Evolutionary conservation across 2,329 filamentous ascomycete species (phyloP).

Genomic region (Aquanectria penicillioides): DNA sequence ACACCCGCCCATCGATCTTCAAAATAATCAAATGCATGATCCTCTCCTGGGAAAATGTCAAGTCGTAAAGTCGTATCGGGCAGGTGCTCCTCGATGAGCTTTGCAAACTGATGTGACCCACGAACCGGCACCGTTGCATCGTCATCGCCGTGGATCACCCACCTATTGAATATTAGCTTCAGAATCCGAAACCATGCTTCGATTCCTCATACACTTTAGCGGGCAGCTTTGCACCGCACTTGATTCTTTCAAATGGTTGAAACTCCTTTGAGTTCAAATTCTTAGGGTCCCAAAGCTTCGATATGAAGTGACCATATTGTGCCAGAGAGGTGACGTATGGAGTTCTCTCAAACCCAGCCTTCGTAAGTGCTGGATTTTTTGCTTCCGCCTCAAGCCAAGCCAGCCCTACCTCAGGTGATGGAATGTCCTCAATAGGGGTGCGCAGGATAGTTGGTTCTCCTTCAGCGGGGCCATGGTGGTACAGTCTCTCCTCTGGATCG

Average conservation of each 20-base stretch:
- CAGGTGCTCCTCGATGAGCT: conserved; percentile 8
- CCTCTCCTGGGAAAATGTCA: conserved; percentile 27
- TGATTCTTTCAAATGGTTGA: conserved; percentile 29
- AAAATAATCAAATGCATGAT: conserved; percentile 38
- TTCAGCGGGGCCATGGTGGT: conserved; percentile 9
- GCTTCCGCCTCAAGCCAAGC: conserved; percentile 31
- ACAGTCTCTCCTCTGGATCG: conserved; percentile 32
- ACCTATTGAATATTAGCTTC: conserved; percentile 12
- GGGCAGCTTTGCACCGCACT: conserved; percentile 25
- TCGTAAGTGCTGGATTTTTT: not conserved
- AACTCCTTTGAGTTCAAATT: conserved; percentile 4
- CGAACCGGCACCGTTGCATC: conserved; percentile 23
- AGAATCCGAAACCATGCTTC: rapidly evolving
- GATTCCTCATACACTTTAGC: conserved; percentile 21
- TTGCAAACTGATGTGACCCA: conserved; percentile 18
- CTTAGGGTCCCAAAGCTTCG: conserved; percentile 28
- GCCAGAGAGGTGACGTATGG: conserved; percentile 19
- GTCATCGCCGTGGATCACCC: conserved; percentile 37
- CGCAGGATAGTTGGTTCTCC: conserved; percentile 25
- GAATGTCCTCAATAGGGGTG: conserved; percentile 18
- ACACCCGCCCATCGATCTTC: conserved; percentile 29
- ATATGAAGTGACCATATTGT: conserved; percentile 27
- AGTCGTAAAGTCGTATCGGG: conserved; percentile 24
- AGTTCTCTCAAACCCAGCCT: conserved; percentile 23
- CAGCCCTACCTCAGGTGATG: conserved; percentile 20